phyloP scores from a whole-genome alignment of 164 flowering plant genomes.

The Platanus orientalis region DNA sequence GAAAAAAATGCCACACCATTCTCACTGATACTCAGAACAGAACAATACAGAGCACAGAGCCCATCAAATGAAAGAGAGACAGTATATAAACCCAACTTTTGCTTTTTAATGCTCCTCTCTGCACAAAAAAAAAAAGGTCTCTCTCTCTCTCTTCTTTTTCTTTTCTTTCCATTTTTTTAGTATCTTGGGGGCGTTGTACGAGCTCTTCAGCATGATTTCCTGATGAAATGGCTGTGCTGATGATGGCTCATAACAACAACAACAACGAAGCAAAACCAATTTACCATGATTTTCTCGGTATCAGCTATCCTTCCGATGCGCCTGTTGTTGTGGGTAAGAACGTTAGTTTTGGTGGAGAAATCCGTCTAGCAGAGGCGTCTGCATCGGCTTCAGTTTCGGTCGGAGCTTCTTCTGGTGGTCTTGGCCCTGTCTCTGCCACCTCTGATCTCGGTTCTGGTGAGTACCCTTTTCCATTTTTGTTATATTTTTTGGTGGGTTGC shows the following conservation, averaged over 20 bases:
- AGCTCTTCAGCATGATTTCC: conserved; percentile 13
- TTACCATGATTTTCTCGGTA: conserved; percentile 71
- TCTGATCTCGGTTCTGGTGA: conserved; percentile 71
- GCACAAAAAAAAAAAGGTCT: no score
- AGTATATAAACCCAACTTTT: conserved; percentile 26
- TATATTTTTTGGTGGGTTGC: background rate
- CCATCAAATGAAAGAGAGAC: conserved; percentile 8
- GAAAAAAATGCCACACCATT: conserved; percentile 4
- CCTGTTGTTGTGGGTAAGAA: conserved; percentile 18
- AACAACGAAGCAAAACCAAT: conserved; percentile 25
- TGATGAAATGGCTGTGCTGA: conserved; percentile 32
- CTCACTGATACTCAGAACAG: background rate
- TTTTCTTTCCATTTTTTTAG: background rate
- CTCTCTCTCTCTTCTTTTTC: background rate
- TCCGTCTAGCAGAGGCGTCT: conserved; percentile 23
- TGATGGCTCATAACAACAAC: conserved; percentile 27
- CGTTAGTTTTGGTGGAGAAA: conserved; percentile 15
- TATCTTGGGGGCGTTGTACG: background rate
- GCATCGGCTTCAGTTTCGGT: conserved; percentile 26
- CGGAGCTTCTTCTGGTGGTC: conserved; percentile 42
- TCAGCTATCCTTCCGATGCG: conserved; percentile 29
- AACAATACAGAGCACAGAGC: background rate
- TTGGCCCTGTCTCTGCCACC: conserved; percentile 37
- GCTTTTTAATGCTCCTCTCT: conserved; percentile 36
- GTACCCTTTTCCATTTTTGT: conserved; percentile 9